phyloP scores from a whole-genome alignment of 2,329 filamentous ascomycete species.

The Pseudogymnoascus sp. region DNA sequence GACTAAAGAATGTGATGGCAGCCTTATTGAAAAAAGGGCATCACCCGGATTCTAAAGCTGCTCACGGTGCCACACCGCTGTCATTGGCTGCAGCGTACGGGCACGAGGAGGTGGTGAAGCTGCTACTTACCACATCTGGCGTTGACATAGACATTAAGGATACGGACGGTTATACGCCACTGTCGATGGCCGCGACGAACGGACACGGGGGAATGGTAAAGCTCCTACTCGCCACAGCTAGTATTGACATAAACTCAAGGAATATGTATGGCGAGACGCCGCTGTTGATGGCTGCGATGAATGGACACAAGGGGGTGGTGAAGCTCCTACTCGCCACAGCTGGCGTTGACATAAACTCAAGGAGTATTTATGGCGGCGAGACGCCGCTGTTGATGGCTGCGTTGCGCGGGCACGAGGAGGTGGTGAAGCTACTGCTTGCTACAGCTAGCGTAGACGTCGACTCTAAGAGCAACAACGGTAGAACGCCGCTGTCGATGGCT shows the following conservation, averaged over 20 bases:
- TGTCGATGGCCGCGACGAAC: conserved; percentile 11
- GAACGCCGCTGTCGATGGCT: conserved; percentile 9
- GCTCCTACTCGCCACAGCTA: conserved; percentile 14
- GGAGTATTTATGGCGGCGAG: conserved; percentile 13
- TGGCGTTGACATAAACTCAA: too few relatives aligned
- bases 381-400: conserved; percentile 24
- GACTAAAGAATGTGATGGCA: conserved; percentile 11
- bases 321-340: conserved; percentile 8
- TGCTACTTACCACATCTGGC: conserved; percentile 9
- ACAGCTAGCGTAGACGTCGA: conserved; percentile 7
- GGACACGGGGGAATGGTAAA: conserved; percentile 18
- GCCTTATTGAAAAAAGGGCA: conserved; percentile 10
- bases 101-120: conserved; percentile 8
- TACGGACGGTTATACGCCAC: background rate
- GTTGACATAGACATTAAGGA: conserved; percentile 4
- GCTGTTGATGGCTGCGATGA: conserved; percentile 12
- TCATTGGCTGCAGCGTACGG: conserved; percentile 11
- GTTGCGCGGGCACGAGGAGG: conserved; percentile 7
- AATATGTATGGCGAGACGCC: too few relatives aligned
- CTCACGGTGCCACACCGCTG: conserved; percentile 17
- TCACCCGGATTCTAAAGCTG: conserved; percentile 13
- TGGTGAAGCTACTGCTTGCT: conserved; percentile 11
- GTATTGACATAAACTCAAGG: too few relatives aligned
- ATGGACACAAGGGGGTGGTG: conserved; percentile 8
- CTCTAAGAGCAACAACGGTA: background rate